Base-by-base conservation (phyloP, 2,329 filamentous ascomycete species). In the Nannizziopsis barbatae region DNA sequence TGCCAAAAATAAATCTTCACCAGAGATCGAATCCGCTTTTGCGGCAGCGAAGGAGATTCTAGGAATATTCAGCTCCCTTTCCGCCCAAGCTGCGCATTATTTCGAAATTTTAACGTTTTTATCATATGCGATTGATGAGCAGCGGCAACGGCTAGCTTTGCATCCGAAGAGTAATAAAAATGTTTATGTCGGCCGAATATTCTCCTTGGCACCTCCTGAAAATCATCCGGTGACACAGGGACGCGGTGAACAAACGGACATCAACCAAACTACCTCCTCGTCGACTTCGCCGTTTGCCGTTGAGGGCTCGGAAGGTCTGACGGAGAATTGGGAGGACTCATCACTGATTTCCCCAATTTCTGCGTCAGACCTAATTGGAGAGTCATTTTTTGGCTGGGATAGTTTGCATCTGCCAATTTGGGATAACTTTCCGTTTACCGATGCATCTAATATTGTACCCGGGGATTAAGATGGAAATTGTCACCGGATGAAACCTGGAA, bases 11-110 rank as follows among this genome's bases (percentile, higher is more conserved):
- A 67, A 70, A 0, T 58, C 68, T 1, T 68, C 74, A 27, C 60
- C 68, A 5, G 69, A 72, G 18, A 64, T 72, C 38, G 69, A 71
- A n/a, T 57, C 59, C 5, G 71, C 75, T 0, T 80, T 79, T 52
- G 60, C 65, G 15, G 68, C 71, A 2, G 71, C 76, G 1, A 67
- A 71, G 3, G 65, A 71, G 14, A 71, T 80, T 1, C 65, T 80
- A 1, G 64, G 63, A 1, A 68, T 68, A 30, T 59, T 80, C 0
- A 67, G 72, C 0, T 59, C 60, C 0, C 68, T 73, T 42, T 77
- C 74, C 36, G 72, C 75, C 0, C 76, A 79, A 52, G 77, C 77
- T 2, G 71, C 67, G 2, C 75, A 79, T 45, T 80, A 80, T 54
- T 66, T 71, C 10, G 74, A 78, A 5, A 80, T 80, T 15, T 62